These are phyloP conservation scores for Xylaria sp. DNA, from an alignment of 2,329 filamentous ascomycete species.

Conservation along the genomic window DNA sequence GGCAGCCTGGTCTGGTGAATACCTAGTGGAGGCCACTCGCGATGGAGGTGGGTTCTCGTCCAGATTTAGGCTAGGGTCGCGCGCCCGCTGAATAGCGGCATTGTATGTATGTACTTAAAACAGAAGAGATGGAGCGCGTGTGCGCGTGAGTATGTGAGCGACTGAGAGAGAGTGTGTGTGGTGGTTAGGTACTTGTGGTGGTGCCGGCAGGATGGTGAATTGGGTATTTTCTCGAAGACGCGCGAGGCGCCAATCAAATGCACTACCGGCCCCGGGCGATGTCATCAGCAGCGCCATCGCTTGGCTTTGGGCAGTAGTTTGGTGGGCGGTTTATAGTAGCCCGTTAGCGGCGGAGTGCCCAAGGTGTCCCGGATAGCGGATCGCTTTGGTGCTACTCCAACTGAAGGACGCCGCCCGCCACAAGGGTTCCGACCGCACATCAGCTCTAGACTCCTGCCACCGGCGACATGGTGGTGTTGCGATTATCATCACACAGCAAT, in stretches of 20 bases:
- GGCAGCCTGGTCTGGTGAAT: too few species aligned
- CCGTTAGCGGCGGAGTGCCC: conserved; percentile 15
- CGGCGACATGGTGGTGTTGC: background rate
- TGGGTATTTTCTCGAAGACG: conserved; percentile 23
- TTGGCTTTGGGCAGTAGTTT: background rate
- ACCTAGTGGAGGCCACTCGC: background rate
- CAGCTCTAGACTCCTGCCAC: background rate
- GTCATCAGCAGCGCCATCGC: background rate
- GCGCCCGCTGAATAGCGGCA: too few species aligned
- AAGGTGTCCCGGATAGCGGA: conserved; percentile 21
- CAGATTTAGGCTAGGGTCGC: conserved; percentile 1
- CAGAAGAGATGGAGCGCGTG: background rate
- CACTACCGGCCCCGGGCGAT: conserved; percentile 6
- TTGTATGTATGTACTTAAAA: background rate
- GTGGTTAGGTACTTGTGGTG: too few species aligned
- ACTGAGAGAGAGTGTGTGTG: background rate
- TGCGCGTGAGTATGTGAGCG: background rate
- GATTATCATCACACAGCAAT: background rate
- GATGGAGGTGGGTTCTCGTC: conserved; percentile 9
- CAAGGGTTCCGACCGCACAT: background rate
- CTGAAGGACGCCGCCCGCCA: background rate
- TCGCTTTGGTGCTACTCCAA: conserved; percentile 1
- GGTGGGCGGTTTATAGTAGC: background rate
- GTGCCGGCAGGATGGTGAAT: background rate
- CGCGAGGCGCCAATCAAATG: conserved; percentile 29